Base-by-base conservation (phyloP, 2,329 filamentous ascomycete genomes). In the Cryphonectria radicalis region DNA sequence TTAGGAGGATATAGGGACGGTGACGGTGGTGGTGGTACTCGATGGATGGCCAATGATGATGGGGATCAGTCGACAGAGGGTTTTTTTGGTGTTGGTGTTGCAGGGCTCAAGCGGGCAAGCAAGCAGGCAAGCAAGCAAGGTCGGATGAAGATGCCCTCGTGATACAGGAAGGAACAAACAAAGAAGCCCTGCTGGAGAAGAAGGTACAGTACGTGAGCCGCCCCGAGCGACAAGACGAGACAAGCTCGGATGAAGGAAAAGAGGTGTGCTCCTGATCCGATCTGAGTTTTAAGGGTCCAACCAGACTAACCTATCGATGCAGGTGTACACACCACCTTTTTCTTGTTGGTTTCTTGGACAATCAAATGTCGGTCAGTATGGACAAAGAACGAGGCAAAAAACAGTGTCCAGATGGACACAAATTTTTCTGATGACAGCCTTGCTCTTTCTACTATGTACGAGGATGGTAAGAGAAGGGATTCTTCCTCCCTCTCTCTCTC, bases 81-180 rank as follows among this genome's bases (percentile, higher is more conserved):
- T 46, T 43, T 22, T 40, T 46, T 43, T 22, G 62, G 22, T 25
- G 62, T 11, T 57, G 14, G 19, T 35, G 46, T 50, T 42, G 60
- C 62, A 35, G 46, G 42, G n/a, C 10, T 1, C 22, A 19, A 55
- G 13, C 40, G 55, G n/a, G 14, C 42, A 46, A 28, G 25, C 22
- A 25, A 19, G 28, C 28, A 28, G 28, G 28, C 32, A 32, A 3
- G 3, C 32, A 32, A 4, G 32, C 32, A 32, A 32, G 40, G 17
- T 46, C 13, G n/a, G 62, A 63, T 17, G 62, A n/a, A 22, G n/a
- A 43, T 28, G 40, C 37, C 32, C 40, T 64, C 8, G 35, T 25
- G 62, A 64, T n/a, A 64, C 37, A 64, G 17, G 53, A 32, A 67
- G 55, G 66, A 28, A 43, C 62, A 64, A 46, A 64, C 62, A 64